Evolutionary conservation across 495 filamentous ascomycete genomes (phyloP), one percentile per base, ranked within the genome.

Genomic region (Xylaria scruposa): DNA sequence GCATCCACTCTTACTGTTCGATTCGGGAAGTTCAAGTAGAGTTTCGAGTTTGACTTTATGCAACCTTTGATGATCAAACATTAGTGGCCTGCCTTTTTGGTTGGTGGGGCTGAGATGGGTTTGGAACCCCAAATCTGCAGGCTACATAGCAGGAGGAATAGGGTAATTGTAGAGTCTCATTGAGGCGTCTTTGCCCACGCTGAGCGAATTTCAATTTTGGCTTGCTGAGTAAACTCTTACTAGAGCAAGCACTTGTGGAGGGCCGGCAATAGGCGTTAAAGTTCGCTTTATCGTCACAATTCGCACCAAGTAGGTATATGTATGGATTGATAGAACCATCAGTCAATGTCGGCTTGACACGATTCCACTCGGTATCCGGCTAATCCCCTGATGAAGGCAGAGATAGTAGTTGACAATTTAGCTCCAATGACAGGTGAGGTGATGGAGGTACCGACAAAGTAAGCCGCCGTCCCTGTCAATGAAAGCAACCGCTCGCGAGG

Each of bases 31-130:
- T 54, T 19, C 19, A 67, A 54, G 65, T 40, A 38, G 65, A 29
- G 21, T 36, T 38, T 65, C n/a, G 1, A 19, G 61, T 71, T 71
- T 58, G 36, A 59, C 44, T 56, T 66, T 24, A 26, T 66, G 69
- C 69, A 53, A 42, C 36, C 33, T n/a, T 44, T 68, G 70, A 38
- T 44, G 56, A 72, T 72, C 70, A 68, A 59, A 72, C 63, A 17
- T 61, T 65, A 64, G 29, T 42, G 42, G 63, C 53, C 70, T 72
- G 47, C 70, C 70, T 36, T 44, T 62, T 70, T 63, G 68, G 60
- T 47, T 62, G 53, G 24, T 53, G 19, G 40, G 60, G n/a, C 44
- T 44, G 36, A 24, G 47, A 67, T 68, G 47, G 7, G 51, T n/a
- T 42, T 13, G 12, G 38, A 42, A 42, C 38, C 38, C 56, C 26